Base-by-base conservation (phyloP, 768 basidiomycete genomes). In the Jaapia argillacea region DNA sequence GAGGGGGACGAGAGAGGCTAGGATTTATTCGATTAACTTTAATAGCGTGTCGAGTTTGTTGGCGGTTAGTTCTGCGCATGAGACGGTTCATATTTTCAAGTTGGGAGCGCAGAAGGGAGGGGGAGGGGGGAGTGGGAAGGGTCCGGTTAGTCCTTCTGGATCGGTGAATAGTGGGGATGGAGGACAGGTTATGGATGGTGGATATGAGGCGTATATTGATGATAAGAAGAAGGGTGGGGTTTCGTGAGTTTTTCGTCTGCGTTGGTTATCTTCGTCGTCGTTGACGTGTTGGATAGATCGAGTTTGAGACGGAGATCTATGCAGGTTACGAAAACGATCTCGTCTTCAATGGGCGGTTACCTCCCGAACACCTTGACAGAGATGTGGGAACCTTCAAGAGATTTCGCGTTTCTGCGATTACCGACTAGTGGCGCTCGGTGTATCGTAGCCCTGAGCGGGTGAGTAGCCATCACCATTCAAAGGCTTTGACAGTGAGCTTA, bases 71-170 rank as follows among this genome's bases (percentile, higher is more conserved):
- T 84, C 80, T 6, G 93, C 89, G 41, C 87, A 90, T 47, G 93
- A 90, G 49, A 98, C 94, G 10, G 91, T 99, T 12, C 96, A 99
- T 61, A 83, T 99, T 27, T 99, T 94, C 69, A 90, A 89, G 63
- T 71, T 97, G 4, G 80, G 78, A 0, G 46, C 57, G n/a, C 59
- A 63, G 42, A 41, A 53, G 44, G 49, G 47, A 4, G 50, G 47
- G n/a, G 45, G 26, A 14, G 53, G 47, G 44, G 41, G 36, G 36
- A 57, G 54, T 45, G 46, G 53, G 23, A 53, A 58, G 43, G 54
- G 61, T 45, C 64, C 72, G 12, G 62, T 67, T 31, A 86, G 81
- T 51, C 80, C 81, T 4, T 69, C 77, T 23, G 81, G 77, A 26
- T 81, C 79, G 12, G 60, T 82, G 23, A 82, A 85, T 44, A 74